Evolutionary conservation across 1,284 basidiomycete species (phyloP).

Genomic region (Apiotrichum montevideense): DNA sequence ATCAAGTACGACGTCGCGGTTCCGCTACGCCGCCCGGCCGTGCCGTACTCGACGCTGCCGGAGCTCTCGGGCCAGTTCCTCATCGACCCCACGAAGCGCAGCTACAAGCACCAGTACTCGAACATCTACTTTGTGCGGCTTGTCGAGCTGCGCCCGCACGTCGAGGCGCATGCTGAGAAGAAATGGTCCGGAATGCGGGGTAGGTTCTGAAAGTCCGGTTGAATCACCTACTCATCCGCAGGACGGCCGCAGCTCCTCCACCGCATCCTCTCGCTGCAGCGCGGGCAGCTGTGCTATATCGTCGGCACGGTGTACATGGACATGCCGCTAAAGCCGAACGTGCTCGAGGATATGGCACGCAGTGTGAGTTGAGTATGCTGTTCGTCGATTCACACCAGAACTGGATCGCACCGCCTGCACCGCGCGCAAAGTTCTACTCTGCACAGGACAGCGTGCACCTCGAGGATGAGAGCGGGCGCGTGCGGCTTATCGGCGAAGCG

Average conservation of each 20-base stretch:
- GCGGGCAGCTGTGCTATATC: constrained; percentile 79
- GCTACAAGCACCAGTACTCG: constrained; percentile 75
- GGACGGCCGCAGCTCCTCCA: constrained; percentile 69
- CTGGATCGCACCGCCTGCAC: constrained; percentile 78
- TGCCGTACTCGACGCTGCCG: constrained; percentile 35
- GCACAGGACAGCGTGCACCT: constrained; percentile 75
- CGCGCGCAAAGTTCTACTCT: constrained; percentile 66
- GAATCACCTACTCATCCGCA: constrained; percentile 32
- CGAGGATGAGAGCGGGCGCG: constrained; percentile 91
- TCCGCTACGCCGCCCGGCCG: constrained; percentile 21
- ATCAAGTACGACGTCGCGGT: constrained; percentile 7
- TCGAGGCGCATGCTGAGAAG: constrained; percentile 59
- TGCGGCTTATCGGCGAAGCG: constrained; percentile 72
- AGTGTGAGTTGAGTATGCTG: constrained; percentile 58
- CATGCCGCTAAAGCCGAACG: constrained; percentile 96
- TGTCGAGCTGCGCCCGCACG: constrained; percentile 56
- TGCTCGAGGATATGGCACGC: constrained; percentile 86
- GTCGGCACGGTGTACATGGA: constrained; percentile 95
- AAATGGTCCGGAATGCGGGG: constrained; percentile 64
- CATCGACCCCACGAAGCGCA: constrained; percentile 36
- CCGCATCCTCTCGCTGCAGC: constrained; percentile 80
- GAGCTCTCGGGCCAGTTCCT: constrained; percentile 44
- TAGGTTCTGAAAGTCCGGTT: constrained; percentile 26
- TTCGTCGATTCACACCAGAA: constrained; percentile 54
- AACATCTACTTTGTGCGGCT: constrained; percentile 86